phyloP scores from a whole-genome alignment of 768 basidiomycete species.

The Saitozyma sp. region DNA sequence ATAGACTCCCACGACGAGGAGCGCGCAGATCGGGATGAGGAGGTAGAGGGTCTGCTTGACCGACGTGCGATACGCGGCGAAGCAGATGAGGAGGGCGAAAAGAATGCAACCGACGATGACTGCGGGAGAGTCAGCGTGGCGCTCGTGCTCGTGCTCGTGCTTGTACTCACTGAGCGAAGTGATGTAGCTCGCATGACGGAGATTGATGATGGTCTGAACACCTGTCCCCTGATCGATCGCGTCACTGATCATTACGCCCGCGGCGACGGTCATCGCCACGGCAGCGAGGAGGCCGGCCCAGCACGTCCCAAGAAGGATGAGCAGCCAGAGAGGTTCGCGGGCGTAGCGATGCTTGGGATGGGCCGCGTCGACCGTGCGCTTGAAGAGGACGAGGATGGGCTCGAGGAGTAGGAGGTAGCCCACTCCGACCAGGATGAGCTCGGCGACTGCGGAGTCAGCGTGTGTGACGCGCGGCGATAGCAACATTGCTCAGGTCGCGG shows the following conservation, averaged over 20 bases:
- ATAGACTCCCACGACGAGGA: constrained; percentile 15
- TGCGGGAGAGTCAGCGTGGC: not conserved
- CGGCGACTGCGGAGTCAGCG: constrained; percentile 16
- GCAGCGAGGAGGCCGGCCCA: constrained; percentile 7
- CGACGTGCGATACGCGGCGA: constrained; percentile 2
- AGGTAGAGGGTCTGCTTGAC: constrained; percentile 11
- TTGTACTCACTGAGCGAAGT: not conserved
- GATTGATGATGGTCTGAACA: constrained; percentile 6
- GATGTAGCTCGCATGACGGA: constrained; percentile 9
- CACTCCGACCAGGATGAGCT: constrained; percentile 23
- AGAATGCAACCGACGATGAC: constrained; percentile 10
- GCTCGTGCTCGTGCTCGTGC: too few species aligned
- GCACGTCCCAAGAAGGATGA: not conserved
- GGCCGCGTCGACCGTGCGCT: constrained; percentile 6
- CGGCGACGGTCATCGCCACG: constrained; percentile 12
- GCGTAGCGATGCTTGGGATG: not conserved
- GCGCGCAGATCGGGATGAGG: not conserved
- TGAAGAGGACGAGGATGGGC: constrained; percentile 20
- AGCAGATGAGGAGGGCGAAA: constrained; percentile 6
- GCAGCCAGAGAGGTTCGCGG: constrained; percentile 5
- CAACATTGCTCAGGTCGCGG: too few species aligned
- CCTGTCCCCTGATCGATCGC: constrained; percentile 4
- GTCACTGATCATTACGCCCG: constrained; percentile 1
- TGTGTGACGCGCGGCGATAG: too few species aligned
- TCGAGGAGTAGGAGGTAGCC: constrained; percentile 29